These are phyloP conservation scores for Aspergillus sp. DNA, from an alignment of 2,329 filamentous ascomycete species.

Conservation along the genomic window DNA sequence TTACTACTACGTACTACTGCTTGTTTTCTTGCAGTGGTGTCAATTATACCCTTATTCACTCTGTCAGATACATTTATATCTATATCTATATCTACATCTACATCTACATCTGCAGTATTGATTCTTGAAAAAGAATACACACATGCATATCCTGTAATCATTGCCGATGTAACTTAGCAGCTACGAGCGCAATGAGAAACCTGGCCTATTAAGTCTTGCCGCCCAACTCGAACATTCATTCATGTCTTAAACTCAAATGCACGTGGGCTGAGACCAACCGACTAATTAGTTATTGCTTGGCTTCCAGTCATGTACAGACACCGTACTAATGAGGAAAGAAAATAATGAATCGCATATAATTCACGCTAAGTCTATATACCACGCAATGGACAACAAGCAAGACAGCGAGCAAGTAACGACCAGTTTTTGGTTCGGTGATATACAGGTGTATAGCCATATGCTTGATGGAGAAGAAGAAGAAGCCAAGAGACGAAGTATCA, in stretches of 20 bases:
- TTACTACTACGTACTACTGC: neutral
- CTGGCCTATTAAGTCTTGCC: too few relatives aligned
- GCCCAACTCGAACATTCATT: too few relatives aligned
- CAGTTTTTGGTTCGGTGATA: neutral
- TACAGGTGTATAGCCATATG: neutral
- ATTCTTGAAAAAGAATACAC: too few relatives aligned
- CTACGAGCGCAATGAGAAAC: too few relatives aligned
- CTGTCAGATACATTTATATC: too few relatives aligned
- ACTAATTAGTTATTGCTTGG: neutral
- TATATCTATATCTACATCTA: too few relatives aligned
- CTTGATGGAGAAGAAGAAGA: neutral
- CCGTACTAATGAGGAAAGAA: too few relatives aligned
- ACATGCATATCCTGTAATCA: too few relatives aligned
- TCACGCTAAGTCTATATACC: conserved; percentile 4
- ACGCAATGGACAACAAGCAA: neutral
- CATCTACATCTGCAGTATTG: too few relatives aligned
- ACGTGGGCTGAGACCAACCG: neutral
- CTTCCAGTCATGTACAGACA: too few relatives aligned
- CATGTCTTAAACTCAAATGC: neutral
- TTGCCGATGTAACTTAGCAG: too few relatives aligned
- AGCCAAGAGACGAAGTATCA: neutral
- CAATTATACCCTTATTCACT: neutral
- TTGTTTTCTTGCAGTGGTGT: neutral
- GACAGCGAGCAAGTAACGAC: neutral
- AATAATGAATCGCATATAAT: neutral